Conservation (phyloP, 352 stramenopile species). For the Phytophthora fragariaefolia region DNA sequence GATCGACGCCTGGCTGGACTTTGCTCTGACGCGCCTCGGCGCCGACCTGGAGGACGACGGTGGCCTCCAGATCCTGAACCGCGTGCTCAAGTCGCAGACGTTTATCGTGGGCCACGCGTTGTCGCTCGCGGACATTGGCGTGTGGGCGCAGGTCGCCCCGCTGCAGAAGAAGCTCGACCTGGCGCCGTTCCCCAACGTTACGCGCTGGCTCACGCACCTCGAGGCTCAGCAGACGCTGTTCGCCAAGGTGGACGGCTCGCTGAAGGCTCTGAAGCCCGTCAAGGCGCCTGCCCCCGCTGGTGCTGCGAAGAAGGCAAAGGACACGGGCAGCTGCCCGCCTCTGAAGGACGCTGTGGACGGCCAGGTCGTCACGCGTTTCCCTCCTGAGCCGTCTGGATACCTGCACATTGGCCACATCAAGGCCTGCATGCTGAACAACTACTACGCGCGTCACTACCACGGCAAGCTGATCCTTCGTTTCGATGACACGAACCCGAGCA, state of each 20-base stretch:
- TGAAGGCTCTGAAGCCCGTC: conserved; percentile 60
- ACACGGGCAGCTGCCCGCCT: conserved; percentile 90
- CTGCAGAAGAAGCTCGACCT: conserved; percentile 56
- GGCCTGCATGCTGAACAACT: conserved; percentile 99
- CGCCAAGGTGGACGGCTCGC: conserved; percentile 47
- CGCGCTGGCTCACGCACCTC: conserved; percentile 79
- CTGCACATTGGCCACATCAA: conserved; percentile 99
- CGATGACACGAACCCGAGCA: conserved; percentile 99
- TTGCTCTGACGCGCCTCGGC: conserved; percentile 74
- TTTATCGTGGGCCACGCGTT: conserved; percentile 95
- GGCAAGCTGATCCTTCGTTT: conserved; percentile 99
- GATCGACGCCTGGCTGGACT: conserved; percentile 95
- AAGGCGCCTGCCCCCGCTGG: conserved; percentile 22
- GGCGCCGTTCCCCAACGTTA: conserved; percentile 65
- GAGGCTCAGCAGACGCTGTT: conserved; percentile 64
- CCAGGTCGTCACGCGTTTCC: conserved; percentile 98
- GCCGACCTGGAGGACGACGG: conserved; percentile 39
- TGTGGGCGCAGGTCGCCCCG: conserved; percentile 86
- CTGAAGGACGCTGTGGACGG: conserved; percentile 95
- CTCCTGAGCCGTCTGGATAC: conserved; percentile 98
- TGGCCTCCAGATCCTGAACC: conserved; percentile 88
- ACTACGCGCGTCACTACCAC: conserved; percentile 98
- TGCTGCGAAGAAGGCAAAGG: conserved; percentile 70
- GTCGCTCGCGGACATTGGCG: conserved; percentile 95
- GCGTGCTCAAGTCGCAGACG: conserved; percentile 87